Evolutionary conservation across 2,329 filamentous ascomycete species (phyloP).

Genomic region (Aspergillus tamarii): DNA sequence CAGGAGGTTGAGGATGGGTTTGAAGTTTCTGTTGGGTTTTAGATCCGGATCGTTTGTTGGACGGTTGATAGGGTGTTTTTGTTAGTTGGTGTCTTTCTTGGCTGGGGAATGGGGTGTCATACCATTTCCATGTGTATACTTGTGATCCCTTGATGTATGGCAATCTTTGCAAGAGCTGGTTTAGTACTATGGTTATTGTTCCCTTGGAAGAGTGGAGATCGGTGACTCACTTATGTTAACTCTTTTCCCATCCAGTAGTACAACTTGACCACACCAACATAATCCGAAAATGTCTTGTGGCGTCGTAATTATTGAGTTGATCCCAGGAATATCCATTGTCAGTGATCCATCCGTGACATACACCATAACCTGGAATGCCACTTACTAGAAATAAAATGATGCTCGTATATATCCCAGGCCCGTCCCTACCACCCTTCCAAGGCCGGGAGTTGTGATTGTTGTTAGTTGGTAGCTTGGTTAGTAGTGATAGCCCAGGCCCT

Average conservation of each 20-base stretch:
- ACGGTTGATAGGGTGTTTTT: no score
- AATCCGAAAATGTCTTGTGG: not conserved
- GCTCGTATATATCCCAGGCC: conserved; percentile 17
- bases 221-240: not conserved
- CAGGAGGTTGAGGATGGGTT: conserved; percentile 14
- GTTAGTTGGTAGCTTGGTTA: not conserved
- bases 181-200: not conserved
- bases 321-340: not conserved
- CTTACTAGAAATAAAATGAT: not conserved
- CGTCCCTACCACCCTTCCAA: conserved; percentile 16
- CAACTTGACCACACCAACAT: not conserved
- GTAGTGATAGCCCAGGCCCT: conserved; percentile 2
- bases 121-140: not conserved
- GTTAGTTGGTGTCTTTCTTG: no score
- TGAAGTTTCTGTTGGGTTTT: conserved; percentile 27
- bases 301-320: not conserved
- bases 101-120: not conserved
- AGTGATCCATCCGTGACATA: not conserved
- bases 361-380: not conserved
- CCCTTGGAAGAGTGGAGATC: not conserved
- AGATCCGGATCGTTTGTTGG: not conserved
- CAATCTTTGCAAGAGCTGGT: not conserved
- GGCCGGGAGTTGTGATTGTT: not conserved
- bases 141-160: accelerated
- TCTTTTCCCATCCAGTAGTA: not conserved